Base-by-base conservation (phyloP, 768 basidiomycete genomes). In the Pholiota molesta region DNA sequence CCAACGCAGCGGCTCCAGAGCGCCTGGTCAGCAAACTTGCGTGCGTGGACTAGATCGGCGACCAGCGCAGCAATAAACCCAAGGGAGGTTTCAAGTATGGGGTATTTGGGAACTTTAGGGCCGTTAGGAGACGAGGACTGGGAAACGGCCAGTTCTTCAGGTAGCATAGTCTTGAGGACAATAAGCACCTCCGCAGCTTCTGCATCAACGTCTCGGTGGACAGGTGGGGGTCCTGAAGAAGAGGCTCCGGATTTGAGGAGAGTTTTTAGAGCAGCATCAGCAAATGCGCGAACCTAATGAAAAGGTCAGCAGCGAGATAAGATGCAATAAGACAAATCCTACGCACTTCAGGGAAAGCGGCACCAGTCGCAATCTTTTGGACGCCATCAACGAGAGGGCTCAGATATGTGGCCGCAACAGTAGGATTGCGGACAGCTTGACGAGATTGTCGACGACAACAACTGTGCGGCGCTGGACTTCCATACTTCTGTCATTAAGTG, bases 351-450 rank as follows among this genome's bases (percentile, higher is more conserved):
- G 97, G 97, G 83, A 99, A 99, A 28, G 96, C 94, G 57, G 96
- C 96, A 17, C 90, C 86, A 59, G 87, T 87, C 13, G 92, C 92
- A 66, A 98, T 94, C 75, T 91, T 92, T 71, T 92, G 86, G 17
- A 97, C 94, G 61, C 96, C 95, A 35, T 93, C 91, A 4, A 97
- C 90, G 44, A 99, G 87, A 42, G 89, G 82, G 65, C 90, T 90
- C 35, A 96, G 86, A 75, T 98, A 95, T 35, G 84, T 83, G 3
- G 95, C 96, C 55, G 97, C 97, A 40, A 98, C 86, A 62, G 83
- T 87, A 2, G 93, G 91, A 69, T 96, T 87, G 65, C 97, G 91
- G 44, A 99, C 97, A 99, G 91, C 78, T 98, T 99, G 76, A 97
- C 96, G 58, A 99, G 82, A 77, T 99, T 98, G 71, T 97, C 95